Evolutionary conservation across 169 alveolate species (phyloP), one percentile per base, ranked within the genome.

Genomic region (Perkinsus marinus): DNA sequence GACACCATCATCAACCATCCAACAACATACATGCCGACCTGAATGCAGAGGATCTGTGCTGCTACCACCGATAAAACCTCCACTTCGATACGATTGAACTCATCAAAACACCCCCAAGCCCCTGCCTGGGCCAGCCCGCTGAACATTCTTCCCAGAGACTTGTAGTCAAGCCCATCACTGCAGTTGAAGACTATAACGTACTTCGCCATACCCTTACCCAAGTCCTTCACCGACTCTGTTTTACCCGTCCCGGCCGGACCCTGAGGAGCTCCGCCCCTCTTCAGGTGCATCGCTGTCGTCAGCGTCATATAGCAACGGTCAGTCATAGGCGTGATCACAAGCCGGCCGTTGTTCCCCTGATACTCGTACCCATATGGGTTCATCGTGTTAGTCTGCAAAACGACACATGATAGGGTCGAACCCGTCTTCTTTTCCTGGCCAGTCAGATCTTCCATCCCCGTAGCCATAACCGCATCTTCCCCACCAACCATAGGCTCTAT

Each of bases 201-300:
- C 95, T 97, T 97, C 37, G 99, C 99, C 94, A 98, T 95, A 92
- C 97, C 97, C 94, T 97, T 98, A 30, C 99, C 99, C 92, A 98
- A 95, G 95, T 98, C 99, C 93, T 98, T 98, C 37, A 97, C 98
- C 17, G 99, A 97, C 95, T 98, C 99, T 30, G 99, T 98, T 95
- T 98, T 98, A 41, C 99, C 99, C 37, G 99, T 98, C 90, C 99
- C 99, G 17, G 99, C 99, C 0, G 99, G 99, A 30, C 99, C 99
- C 90, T 98, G 97, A 17, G 99, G 99, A 10, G 99, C 99, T 36
- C 99, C 99, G 89, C 99, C 99, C 94, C 98, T 97, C 92, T 97
- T 96, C 95, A 98, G 95, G 94, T 97, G 98, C 93, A 98, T 93
- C 38, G 99, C 99, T 90, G 98, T 96, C 47, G 98, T 96, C 34